A percentile compares a stretch with the other conserved stretches of the same genome.
These are phyloP conservation scores for Sphagnum fallax DNA, from an alignment of 228 moss, liverwort and hornwort species.

Conservation along the genomic window DNA sequence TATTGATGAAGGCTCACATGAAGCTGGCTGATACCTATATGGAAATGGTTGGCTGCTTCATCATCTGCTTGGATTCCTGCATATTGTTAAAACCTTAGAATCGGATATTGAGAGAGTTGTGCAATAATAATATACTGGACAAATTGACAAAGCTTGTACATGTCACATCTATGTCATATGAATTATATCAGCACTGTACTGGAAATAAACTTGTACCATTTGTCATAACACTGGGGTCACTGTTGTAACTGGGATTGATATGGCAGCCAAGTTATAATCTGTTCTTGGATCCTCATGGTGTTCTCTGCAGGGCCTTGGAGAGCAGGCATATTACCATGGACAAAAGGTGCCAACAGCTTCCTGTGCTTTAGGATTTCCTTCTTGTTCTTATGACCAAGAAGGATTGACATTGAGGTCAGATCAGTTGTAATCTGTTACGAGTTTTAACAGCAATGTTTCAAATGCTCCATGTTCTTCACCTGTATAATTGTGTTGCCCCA, in stretches of 20 bases:
- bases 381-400: not conserved
- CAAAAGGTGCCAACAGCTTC: conserved; percentile 46
- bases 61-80: not conserved
- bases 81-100: not conserved
- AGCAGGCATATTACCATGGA: conserved; percentile 79
- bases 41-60: conserved; percentile 41
- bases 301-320: conserved; percentile 58
- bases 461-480: no score
- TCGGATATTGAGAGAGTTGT: no score
- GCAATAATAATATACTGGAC: no score
- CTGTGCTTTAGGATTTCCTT: not conserved
- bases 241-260: no score
- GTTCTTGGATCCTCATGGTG: no score
- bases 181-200: no score
- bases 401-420: not conserved
- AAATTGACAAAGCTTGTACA: no score
- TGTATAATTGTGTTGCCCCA: no score
- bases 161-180: no score
- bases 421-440: not conserved
- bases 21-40: conserved; percentile 59
- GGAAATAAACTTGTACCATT: no score
- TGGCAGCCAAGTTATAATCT: no score
- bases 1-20: conserved; percentile 68
- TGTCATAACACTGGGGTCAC: no score
- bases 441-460: not conserved